A percentile compares a stretch with the other conserved stretches of the same genome.
Evolutionary conservation across 371 early-diverging fungal genomes (phyloP).

Genomic region (Actinomortierella wolfii): DNA sequence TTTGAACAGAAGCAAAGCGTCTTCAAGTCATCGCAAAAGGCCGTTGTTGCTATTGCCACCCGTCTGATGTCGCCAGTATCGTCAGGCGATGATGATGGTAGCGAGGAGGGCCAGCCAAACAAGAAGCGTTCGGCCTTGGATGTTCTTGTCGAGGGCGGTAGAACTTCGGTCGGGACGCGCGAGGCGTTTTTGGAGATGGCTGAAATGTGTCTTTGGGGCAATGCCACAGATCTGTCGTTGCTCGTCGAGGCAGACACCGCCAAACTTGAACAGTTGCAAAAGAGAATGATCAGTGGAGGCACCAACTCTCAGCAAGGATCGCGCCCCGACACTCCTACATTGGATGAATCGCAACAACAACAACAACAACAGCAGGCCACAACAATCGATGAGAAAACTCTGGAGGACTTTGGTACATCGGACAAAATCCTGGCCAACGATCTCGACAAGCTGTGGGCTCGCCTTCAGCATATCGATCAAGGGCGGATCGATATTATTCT

Average conservation of each 20-base stretch:
- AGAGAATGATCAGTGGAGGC: slow-evolving; percentile 28
- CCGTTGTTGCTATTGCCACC: slow-evolving; percentile 68
- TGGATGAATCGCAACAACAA: too few relatives aligned
- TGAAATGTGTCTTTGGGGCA: slow-evolving; percentile 88
- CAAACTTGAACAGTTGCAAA: slow-evolving; percentile 73
- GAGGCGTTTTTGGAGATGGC: slow-evolving; percentile 71
- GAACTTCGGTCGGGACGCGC: slow-evolving; percentile 38
- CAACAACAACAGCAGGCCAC: too few relatives aligned
- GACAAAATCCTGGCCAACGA: slow-evolving; percentile 66
- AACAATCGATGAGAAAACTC: too few relatives aligned
- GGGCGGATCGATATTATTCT: slow-evolving; percentile 79
- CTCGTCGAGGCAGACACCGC: slow-evolving; percentile 72
- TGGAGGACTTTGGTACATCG: too few relatives aligned
- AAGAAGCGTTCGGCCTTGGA: slow-evolving; percentile 28
- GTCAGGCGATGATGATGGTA: slow-evolving; percentile 1
- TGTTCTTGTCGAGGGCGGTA: slow-evolving; percentile 42
- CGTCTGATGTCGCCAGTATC: slow-evolving; percentile 50
- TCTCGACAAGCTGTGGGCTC: slow-evolving; percentile 62
- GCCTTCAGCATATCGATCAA: slow-evolving; percentile 51
- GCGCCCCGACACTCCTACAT: slow-evolving; percentile 1
- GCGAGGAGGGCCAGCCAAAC: neutral
- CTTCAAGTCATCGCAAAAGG: slow-evolving; percentile 65
- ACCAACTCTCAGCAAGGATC: slow-evolving; percentile 35
- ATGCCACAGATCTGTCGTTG: slow-evolving; percentile 85
- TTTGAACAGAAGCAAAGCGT: slow-evolving; percentile 70